Evolutionary conservation across 2,329 filamentous ascomycete genomes (phyloP).

Genomic region (Aspergillus quadricinctus): DNA sequence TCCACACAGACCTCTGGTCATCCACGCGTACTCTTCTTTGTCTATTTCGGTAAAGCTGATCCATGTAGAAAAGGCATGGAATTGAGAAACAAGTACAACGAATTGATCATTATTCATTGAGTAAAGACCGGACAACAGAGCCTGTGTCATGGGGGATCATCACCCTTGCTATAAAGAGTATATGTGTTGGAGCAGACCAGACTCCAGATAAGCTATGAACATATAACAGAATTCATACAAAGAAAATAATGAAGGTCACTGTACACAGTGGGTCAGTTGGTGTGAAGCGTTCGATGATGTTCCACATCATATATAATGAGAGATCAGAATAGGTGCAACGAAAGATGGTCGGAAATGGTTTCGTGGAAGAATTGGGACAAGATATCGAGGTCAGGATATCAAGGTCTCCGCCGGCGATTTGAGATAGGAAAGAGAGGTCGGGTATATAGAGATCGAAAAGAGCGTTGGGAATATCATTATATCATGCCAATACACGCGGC

Average conservation of each 20-base stretch:
- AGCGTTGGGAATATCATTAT: not conserved
- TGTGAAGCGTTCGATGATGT: not conserved
- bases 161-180: not conserved
- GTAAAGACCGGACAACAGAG: slow-evolving; percentile 6
- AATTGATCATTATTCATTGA: not conserved
- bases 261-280: not conserved
- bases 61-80: not conserved
- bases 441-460: not conserved
- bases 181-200: not conserved
- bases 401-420: not conserved
- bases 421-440: not conserved
- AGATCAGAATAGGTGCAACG: not conserved
- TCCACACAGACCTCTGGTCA: not conserved
- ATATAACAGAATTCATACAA: not conserved
- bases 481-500: not conserved
- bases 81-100: slow-evolving; percentile 6
- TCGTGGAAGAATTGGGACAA: not conserved
- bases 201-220: not conserved
- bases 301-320: not conserved
- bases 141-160: slow-evolving; percentile 17
- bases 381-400: not conserved
- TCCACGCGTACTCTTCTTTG: not conserved
- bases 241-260: not conserved
- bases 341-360: not conserved
- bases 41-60: not conserved